Evolutionary conservation across 768 basidiomycete genomes (phyloP), one percentile per base, ranked within the genome.

Genomic region (Mycena filopes): DNA sequence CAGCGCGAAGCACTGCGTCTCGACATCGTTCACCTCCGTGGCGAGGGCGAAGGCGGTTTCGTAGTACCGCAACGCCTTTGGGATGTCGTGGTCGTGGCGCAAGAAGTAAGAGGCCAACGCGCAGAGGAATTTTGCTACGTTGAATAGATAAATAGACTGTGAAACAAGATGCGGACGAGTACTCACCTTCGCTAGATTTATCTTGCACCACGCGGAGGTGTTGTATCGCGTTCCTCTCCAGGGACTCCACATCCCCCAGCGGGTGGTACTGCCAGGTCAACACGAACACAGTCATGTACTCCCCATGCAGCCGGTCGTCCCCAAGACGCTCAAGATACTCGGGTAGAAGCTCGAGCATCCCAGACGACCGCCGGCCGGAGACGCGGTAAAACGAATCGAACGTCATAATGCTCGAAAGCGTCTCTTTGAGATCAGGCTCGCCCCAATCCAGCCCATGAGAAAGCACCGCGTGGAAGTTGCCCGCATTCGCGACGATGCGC

Each of bases 381-480:
- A 66, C n/a, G 1, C 65, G 50, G 25, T 16, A 60, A 20, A 66
- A 66, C 5, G 29, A 42, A 42, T 66, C 58, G 20, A 60, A 66
- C 1, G 18, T 41, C 6, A 60, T 43, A 8, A 60, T 60, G 40
- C 65, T 66, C 15, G 55, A 6, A 4, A 66, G 16, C 9, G 65
- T 66, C 9, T 66, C 36, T 9, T n/a, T 25, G 31, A 66, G 54
- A 55, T 66, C 65, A 9, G 58, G 58, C 10, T 66, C 65, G 21
- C 55, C 41, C 33, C 28, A 23, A 49, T 60, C 3, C 47, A 66
- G 50, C 33, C 65, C 65, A 48, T 60, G 50, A 1, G 28, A 13
- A 23, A 66, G 59, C 23, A 66, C 58, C 1, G 60, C 18, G 1
- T 49, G 47, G 20, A 66, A 55, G 36, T 66, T 66, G 4, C 65